Percentiles rank a stretch among this genome's conserved stretches.
phyloP scores from a whole-genome alignment of 2,329 filamentous ascomycete genomes.

The Diaporthe humulicola region DNA sequence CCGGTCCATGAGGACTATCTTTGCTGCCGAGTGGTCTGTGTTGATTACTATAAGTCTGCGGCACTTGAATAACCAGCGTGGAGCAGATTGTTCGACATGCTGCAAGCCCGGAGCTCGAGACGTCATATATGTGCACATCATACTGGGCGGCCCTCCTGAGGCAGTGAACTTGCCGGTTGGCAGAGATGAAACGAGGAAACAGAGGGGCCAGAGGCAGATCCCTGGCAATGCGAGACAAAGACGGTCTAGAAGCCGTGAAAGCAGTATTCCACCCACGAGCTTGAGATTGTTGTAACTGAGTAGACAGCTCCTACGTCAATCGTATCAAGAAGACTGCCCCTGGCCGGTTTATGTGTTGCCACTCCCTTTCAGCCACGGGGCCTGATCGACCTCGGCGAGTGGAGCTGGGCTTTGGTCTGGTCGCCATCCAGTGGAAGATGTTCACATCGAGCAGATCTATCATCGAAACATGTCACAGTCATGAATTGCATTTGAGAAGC shows the following conservation, averaged over 20 bases:
- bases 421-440: neutral
- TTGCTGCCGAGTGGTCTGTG: neutral
- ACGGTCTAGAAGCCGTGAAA: neutral
- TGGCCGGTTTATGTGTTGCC: neutral
- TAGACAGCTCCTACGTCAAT: neutral
- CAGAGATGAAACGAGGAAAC: conserved; percentile 2
- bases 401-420: neutral
- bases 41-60: neutral
- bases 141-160: neutral
- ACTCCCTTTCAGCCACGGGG: neutral
- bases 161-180: neutral
- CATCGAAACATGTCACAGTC: neutral
- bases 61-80: neutral
- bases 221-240: too few relatives aligned
- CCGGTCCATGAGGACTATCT: too few relatives aligned
- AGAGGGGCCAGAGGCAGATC: neutral
- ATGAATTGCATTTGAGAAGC: neutral
- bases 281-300: neutral
- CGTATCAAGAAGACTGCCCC: neutral
- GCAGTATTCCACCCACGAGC: neutral
- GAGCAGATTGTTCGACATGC: neutral
- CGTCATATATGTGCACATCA: neutral
- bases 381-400: neutral
- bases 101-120: neutral
- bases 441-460: neutral